Percentiles rank a stretch among this genome's conserved stretches.
Evolutionary conservation across 257 asterid genomes (phyloP).

Genomic region (Salvia splendens): DNA sequence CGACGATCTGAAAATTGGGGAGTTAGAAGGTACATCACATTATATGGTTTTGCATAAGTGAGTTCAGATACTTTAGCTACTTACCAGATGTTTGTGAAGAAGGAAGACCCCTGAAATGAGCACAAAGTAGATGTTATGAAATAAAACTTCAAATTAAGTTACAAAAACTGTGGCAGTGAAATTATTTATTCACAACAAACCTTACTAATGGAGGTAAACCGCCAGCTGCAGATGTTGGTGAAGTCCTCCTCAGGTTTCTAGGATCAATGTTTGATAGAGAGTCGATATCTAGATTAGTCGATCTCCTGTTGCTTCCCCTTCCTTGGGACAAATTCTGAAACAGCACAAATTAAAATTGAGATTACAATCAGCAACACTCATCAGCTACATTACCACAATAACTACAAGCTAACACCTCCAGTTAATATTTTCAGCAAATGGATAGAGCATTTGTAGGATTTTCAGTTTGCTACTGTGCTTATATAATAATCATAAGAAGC

Average conservation of each 20-base stretch:
- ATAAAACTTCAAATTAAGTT: conserved; percentile 20
- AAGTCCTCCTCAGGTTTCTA: conserved; percentile 70
- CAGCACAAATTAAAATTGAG: conserved; percentile 13
- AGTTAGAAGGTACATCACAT: conserved; percentile 22
- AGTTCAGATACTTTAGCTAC: conserved; percentile 33
- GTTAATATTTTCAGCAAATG: neutral
- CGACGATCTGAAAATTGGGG: conserved; percentile 64
- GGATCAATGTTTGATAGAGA: conserved; percentile 60
- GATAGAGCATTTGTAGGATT: neutral
- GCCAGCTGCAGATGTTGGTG: conserved; percentile 85
- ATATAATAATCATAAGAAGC: neutral
- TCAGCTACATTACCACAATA: too few relatives aligned
- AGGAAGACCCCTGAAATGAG: conserved; percentile 73
- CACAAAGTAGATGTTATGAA: conserved; percentile 34
- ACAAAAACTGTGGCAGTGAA: neutral
- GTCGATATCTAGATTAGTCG: conserved; percentile 55
- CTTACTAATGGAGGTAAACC: conserved; percentile 97
- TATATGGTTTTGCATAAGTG: conserved; percentile 9
- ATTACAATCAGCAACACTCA: neutral
- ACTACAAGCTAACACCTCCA: neutral
- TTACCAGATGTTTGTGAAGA: conserved; percentile 78
- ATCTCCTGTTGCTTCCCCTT: conserved; percentile 76
- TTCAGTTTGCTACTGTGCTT: conserved; percentile 9
- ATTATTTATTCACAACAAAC: conserved; percentile 38
- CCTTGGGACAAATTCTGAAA: conserved; percentile 89